A percentile compares a stretch with the other conserved stretches of the same genome.
Conservation (phyloP, 192 early-diverging fungal species). For the Entomortierella lignicola region DNA sequence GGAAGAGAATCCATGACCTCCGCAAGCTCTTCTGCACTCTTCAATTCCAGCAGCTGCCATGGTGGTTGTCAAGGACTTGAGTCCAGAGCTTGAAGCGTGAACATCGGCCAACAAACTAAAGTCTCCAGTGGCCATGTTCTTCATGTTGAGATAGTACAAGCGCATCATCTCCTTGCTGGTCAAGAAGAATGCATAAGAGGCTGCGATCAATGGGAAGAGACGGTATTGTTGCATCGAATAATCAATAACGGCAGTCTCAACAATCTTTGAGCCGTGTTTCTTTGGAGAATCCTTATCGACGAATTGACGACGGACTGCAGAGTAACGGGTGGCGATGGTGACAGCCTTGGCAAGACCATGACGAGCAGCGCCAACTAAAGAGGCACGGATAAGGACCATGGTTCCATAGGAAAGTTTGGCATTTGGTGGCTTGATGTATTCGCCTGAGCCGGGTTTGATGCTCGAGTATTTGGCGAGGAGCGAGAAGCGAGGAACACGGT, state of each 20-base stretch:
- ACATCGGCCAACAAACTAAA: conserved; percentile 75
- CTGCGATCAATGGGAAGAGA: conserved; percentile 74
- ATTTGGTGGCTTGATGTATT: conserved; percentile 78
- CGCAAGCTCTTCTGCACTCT: conserved; percentile 76
- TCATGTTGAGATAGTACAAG: conserved; percentile 70
- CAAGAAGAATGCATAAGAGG: conserved; percentile 78
- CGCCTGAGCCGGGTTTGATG: conserved; percentile 73
- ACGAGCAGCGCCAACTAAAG: conserved; percentile 72
- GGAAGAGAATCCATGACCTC: conserved; percentile 81
- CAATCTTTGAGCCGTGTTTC: conserved; percentile 38
- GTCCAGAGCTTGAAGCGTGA: conserved; percentile 77
- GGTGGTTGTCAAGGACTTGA: conserved; percentile 79
- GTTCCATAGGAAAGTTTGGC: conserved; percentile 87
- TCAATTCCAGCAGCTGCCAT: conserved; percentile 75
- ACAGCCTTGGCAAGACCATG: conserved; percentile 75
- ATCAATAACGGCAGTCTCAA: conserved; percentile 78
- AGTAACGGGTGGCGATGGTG: conserved; percentile 78
- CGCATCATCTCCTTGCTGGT: conserved; percentile 71
- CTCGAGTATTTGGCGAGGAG: conserved; percentile 81
- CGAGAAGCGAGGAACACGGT: conserved; percentile 81
- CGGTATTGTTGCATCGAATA: conserved; percentile 84
- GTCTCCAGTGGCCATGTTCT: conserved; percentile 66
- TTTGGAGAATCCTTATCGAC: conserved; percentile 64
- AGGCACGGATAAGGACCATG: conserved; percentile 87
- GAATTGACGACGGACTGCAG: conserved; percentile 79